phyloP scores from a whole-genome alignment of 257 asterid genomes.

The Penstemon davidsonii region DNA sequence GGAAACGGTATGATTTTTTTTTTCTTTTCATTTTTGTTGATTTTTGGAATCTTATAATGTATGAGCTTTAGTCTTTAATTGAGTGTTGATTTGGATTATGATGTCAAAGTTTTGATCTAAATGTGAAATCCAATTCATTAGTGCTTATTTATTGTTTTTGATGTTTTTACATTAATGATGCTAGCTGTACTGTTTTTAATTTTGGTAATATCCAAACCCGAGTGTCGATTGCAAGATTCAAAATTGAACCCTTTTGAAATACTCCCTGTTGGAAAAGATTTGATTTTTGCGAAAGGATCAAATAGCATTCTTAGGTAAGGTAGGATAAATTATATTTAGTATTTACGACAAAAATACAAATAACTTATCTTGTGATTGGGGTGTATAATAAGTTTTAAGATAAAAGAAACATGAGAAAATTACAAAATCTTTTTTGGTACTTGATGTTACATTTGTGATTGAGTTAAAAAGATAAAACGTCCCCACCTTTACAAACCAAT shows the following conservation, averaged over 20 bases:
- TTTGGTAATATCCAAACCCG: background rate
- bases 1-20: constrained; percentile 40
- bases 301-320: too few species aligned
- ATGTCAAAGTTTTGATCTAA: constrained; percentile 1
- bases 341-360: too few species aligned
- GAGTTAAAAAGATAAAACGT: too few species aligned
- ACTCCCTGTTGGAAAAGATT: too few species aligned
- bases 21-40: background rate
- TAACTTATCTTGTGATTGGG: too few species aligned
- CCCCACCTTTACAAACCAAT: too few species aligned
- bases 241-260: background rate
- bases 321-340: too few species aligned
- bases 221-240: background rate
- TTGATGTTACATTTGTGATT: too few species aligned
- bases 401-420: too few species aligned
- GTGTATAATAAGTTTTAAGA: too few species aligned
- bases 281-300: too few species aligned
- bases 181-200: background rate
- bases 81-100: background rate
- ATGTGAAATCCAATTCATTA: background rate
- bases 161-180: background rate
- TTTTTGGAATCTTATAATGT: background rate
- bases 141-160: background rate
- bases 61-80: constrained; percentile 4
- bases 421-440: too few species aligned